These are phyloP conservation scores for Botrytis hyacinthi DNA, from an alignment of 2,329 filamentous ascomycete species.

Conservation along the genomic window DNA sequence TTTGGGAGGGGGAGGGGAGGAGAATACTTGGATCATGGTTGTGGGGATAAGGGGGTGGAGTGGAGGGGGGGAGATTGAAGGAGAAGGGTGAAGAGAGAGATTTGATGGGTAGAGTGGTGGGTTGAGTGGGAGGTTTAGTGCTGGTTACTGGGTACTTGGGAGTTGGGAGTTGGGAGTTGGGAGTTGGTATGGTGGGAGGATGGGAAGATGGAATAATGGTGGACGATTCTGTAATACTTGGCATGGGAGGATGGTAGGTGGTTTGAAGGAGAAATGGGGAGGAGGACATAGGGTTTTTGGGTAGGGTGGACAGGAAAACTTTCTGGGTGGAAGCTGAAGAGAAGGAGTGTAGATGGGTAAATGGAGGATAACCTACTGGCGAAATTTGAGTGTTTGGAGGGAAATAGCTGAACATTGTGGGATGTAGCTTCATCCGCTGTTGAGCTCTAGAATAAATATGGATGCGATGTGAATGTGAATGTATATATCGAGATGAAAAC, in stretches of 20 bases:
- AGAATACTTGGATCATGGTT: neutral
- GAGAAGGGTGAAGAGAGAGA: no score
- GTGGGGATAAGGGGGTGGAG: neutral
- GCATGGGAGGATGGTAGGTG: neutral
- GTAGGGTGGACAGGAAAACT: neutral
- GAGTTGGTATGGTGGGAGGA: neutral
- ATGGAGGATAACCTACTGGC: neutral
- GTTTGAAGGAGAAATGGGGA: neutral
- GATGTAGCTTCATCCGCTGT: neutral
- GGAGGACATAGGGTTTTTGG: accelerated
- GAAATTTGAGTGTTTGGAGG: neutral
- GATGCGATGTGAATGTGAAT: neutral
- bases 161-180: no score
- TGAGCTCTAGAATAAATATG: neutral
- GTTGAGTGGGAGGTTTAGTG: neutral
- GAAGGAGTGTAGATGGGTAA: neutral
- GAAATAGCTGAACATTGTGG: neutral
- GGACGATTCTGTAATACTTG: neutral
- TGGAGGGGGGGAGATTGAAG: neutral
- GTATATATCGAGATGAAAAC: neutral
- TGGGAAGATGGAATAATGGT: neutral
- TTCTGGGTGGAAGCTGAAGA: neutral
- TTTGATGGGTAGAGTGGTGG: neutral
- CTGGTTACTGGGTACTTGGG: neutral
- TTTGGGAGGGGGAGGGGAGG: neutral